Conservation (phyloP, 2,329 filamentous ascomycete species). For the Metarhizium robertsii region DNA sequence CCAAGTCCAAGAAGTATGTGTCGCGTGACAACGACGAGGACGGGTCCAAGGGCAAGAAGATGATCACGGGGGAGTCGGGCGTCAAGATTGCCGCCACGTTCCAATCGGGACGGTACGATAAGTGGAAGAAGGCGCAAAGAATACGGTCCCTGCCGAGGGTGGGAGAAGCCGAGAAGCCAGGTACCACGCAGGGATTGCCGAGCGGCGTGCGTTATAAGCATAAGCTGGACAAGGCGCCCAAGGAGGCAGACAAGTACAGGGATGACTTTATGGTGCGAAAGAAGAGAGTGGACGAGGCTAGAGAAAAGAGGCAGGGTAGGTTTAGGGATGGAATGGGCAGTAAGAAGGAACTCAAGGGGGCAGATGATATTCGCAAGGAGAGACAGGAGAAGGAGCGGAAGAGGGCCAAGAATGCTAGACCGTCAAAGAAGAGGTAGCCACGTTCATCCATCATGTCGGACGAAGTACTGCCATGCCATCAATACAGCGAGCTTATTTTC, state of each 20-base stretch:
- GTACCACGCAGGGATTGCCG: slow-evolving; percentile 14
- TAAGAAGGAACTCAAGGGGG: slow-evolving; percentile 68
- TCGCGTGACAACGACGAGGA: slow-evolving; percentile 88
- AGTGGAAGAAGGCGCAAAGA: slow-evolving; percentile 81
- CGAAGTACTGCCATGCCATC: background rate
- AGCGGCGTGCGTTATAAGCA: slow-evolving; percentile 61
- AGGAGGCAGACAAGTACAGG: slow-evolving; percentile 83
- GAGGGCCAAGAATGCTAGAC: slow-evolving; percentile 81
- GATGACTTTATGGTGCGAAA: slow-evolving; percentile 87
- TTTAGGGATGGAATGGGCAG: slow-evolving; percentile 67
- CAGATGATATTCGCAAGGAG: slow-evolving; percentile 77
- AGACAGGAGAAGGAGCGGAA: slow-evolving; percentile 67
- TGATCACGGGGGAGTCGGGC: slow-evolving; percentile 83
- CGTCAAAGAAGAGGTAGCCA: slow-evolving; percentile 46
- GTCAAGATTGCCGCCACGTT: slow-evolving; percentile 94
- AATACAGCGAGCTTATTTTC: background rate
- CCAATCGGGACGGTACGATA: slow-evolving; percentile 86
- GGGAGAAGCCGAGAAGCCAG: slow-evolving; percentile 64
- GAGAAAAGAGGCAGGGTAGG: slow-evolving; percentile 70
- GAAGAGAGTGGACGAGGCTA: slow-evolving; percentile 80
- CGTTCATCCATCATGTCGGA: background rate
- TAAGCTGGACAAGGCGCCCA: slow-evolving; percentile 78
- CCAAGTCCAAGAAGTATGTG: slow-evolving; percentile 94
- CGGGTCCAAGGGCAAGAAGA: slow-evolving; percentile 60
- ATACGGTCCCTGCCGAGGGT: slow-evolving; percentile 69